Conservation (phyloP, 768 basidiomycete genomes). For the Albatrellus ellisii region DNA sequence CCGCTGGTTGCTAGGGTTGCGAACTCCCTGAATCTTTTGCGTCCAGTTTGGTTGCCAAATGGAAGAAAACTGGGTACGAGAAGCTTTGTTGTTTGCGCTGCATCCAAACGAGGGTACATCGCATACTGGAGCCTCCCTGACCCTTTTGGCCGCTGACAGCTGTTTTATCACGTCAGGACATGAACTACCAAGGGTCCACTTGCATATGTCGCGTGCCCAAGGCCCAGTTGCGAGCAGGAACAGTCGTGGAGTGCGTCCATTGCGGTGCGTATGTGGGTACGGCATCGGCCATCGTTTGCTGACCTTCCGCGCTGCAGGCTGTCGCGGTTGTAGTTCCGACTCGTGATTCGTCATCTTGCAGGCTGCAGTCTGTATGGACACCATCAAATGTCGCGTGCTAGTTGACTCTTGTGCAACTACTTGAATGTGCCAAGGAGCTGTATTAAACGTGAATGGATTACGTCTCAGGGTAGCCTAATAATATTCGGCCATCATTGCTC, state of each 20-base stretch:
- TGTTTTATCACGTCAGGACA: slow-evolving; percentile 47
- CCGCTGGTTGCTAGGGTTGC: background rate
- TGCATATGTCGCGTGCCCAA: slow-evolving; percentile 98
- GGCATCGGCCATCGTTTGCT: slow-evolving; percentile 7
- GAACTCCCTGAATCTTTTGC: background rate
- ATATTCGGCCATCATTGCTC: no score
- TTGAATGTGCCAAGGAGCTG: no score
- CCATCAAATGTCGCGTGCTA: no score
- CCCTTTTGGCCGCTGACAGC: background rate
- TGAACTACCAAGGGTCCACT: slow-evolving; percentile 98
- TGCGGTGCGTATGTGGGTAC: slow-evolving; percentile 55
- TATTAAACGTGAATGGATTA: no score
- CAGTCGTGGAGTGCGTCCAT: slow-evolving; percentile 91
- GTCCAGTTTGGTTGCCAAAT: slow-evolving; percentile 86
- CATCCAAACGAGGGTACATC: slow-evolving; percentile 75
- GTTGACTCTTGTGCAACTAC: no score
- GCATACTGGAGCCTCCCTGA: background rate
- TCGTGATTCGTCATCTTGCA: slow-evolving; percentile 35
- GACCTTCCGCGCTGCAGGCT: slow-evolving; percentile 38
- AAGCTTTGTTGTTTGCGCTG: slow-evolving; percentile 95
- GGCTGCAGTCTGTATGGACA: no score
- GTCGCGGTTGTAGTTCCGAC: slow-evolving; percentile 85
- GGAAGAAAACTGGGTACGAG: slow-evolving; percentile 98
- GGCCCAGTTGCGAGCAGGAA: slow-evolving; percentile 78
- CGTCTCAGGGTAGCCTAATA: no score